Conservation (phyloP, 2,329 filamentous ascomycete genomes). For the Dactylellina drechsleri region DNA sequence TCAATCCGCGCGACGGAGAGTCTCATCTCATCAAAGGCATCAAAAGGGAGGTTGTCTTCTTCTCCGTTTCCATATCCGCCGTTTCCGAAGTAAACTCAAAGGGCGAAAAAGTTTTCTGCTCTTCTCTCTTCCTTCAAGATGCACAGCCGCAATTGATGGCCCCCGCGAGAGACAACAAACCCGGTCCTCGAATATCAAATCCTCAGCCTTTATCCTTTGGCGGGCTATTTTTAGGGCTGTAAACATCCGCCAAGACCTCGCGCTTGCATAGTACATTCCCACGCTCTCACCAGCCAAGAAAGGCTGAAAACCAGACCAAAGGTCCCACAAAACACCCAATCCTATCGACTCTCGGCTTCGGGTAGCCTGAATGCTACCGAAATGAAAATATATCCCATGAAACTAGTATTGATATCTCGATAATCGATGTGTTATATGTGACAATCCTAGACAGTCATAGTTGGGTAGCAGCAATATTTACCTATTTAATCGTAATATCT, state of each 20-base stretch:
- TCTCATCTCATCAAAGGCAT: too few relatives aligned
- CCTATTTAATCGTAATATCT: background rate
- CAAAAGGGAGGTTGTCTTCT: too few relatives aligned
- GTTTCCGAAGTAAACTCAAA: background rate
- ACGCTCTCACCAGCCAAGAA: conserved; percentile 18
- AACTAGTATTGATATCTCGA: too few relatives aligned
- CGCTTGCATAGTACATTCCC: background rate
- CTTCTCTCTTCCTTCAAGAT: background rate
- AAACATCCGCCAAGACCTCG: conserved; percentile 48
- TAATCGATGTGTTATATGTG: too few relatives aligned
- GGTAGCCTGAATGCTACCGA: too few relatives aligned
- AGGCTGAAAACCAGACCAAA: conserved; percentile 26
- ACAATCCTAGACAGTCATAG: background rate
- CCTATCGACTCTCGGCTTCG: too few relatives aligned
- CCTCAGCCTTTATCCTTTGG: conserved; percentile 23
- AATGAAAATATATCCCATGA: too few relatives aligned
- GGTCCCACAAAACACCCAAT: background rate
- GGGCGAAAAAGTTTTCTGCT: background rate
- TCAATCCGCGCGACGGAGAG: too few relatives aligned
- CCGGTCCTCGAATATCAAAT: conserved; percentile 46
- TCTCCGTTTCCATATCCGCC: background rate
- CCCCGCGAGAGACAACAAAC: conserved; percentile 8
- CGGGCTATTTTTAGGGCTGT: conserved; percentile 51
- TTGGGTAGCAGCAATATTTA: too few relatives aligned
- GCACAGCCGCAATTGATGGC: conserved; percentile 48